phyloP scores from a whole-genome alignment of 2,329 filamentous ascomycete genomes.

The Neurospora sp. region DNA sequence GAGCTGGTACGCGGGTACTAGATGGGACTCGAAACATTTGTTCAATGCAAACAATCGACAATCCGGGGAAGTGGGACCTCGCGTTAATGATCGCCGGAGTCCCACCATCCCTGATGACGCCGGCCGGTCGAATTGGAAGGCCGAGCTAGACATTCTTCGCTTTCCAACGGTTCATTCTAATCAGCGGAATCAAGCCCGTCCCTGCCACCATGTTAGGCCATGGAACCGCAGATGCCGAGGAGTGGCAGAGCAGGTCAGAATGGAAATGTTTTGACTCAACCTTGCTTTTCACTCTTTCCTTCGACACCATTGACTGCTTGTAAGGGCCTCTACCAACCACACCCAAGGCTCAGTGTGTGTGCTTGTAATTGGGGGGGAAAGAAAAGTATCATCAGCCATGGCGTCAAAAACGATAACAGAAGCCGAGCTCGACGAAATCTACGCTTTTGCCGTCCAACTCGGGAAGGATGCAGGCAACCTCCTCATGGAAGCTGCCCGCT shows the following conservation, averaged over 20 bases:
- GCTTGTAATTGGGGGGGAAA: not conserved
- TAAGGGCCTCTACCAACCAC: not conserved
- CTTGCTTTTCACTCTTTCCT: not conserved
- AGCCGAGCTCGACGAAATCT: conserved; percentile 52
- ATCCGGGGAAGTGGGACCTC: not conserved
- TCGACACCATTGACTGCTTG: not conserved
- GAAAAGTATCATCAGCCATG: not conserved
- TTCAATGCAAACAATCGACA: not conserved
- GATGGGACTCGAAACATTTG: not conserved
- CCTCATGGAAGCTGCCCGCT: conserved; percentile 53
- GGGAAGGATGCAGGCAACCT: conserved; percentile 61
- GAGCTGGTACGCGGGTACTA: not conserved
- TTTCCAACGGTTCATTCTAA: not conserved
- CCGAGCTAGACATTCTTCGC: not conserved
- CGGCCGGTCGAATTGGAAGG: not conserved
- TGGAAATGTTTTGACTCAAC: not conserved
- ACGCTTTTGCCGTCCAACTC: conserved; percentile 60
- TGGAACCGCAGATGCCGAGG: not conserved
- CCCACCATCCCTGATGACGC: not conserved
- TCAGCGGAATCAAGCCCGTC: not conserved
- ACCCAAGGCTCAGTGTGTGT: not conserved
- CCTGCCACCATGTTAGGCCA: not conserved
- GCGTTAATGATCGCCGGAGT: not conserved
- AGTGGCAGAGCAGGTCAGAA: not conserved
- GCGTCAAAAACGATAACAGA: conserved; percentile 19